These are phyloP conservation scores for Aspergillus glaucus DNA, from an alignment of 2,329 filamentous ascomycete genomes.

Conservation along the genomic window DNA sequence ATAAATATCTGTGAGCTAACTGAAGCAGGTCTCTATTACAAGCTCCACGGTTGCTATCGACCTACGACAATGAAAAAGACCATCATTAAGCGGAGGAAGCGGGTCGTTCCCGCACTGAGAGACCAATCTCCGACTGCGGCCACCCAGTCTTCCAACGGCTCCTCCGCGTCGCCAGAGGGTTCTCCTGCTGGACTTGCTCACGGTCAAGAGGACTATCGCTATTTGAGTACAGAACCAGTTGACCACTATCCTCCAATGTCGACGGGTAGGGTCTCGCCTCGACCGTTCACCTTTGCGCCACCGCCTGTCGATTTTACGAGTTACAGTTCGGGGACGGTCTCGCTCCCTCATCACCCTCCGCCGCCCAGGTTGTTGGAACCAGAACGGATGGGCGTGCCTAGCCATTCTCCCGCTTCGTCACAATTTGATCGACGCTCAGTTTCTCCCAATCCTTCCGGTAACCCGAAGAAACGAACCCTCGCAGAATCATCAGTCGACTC, in stretches of 20 bases:
- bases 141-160: slow-evolving; percentile 36
- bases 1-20: slow-evolving; percentile 6
- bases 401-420: slow-evolving; percentile 20
- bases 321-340: slow-evolving; percentile 30
- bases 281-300: slow-evolving; percentile 30
- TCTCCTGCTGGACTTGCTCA: slow-evolving; percentile 28
- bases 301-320: slow-evolving; percentile 47
- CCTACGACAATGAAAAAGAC: slow-evolving; percentile 99
- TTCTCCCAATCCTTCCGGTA: slow-evolving; percentile 22
- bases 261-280: slow-evolving; percentile 33
- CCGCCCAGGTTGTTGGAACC: slow-evolving; percentile 26
- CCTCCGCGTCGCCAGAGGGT: slow-evolving; percentile 39
- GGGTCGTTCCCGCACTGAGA: slow-evolving; percentile 73
- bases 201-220: slow-evolving; percentile 26
- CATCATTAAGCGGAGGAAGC: slow-evolving; percentile 90
- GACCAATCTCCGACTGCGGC: slow-evolving; percentile 39
- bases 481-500: slow-evolving; percentile 25
- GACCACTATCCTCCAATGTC: slow-evolving; percentile 39
- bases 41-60: slow-evolving; percentile 86
- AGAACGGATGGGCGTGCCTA: slow-evolving; percentile 18
- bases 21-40: slow-evolving; percentile 79
- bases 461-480: slow-evolving; percentile 32
- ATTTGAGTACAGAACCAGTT: slow-evolving; percentile 27
- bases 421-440: slow-evolving; percentile 27
- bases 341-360: slow-evolving; percentile 26